Evolutionary conservation across 441 rosid genomes (phyloP).

Genomic region (Populus hybrid): DNA sequence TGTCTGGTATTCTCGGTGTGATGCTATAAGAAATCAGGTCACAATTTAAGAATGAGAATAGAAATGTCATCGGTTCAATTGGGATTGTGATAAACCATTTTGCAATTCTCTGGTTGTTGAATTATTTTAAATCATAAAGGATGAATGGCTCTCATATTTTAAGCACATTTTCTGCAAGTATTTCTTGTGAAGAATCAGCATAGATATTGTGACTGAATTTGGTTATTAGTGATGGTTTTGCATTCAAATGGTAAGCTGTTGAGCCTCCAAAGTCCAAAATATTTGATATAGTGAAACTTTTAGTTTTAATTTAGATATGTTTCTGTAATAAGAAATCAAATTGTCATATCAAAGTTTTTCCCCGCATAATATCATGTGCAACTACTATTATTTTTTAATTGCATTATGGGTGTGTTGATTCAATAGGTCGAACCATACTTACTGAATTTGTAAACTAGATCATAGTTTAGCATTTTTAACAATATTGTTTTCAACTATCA

Average conservation of each 20-base stretch:
- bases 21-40: too few relatives aligned
- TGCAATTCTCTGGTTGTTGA: conserved; percentile 40
- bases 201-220: neutral
- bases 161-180: conserved; percentile 17
- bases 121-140: conserved; percentile 32
- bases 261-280: neutral
- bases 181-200: conserved; percentile 4
- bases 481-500: neutral
- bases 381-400: neutral
- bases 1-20: too few relatives aligned
- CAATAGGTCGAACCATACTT: neutral
- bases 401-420: neutral
- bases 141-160: conserved; percentile 24
- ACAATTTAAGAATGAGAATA: conserved; percentile 22
- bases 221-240: neutral
- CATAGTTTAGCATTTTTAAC: neutral
- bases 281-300: neutral
- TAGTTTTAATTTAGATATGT: neutral
- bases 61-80: conserved; percentile 7
- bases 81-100: conserved; percentile 32
- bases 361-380: neutral
- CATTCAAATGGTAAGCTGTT: neutral
- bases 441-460: neutral
- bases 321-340: neutral
- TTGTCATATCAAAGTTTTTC: neutral